Base-by-base conservation (phyloP, 768 basidiomycete species). In the Chiua virens region DNA sequence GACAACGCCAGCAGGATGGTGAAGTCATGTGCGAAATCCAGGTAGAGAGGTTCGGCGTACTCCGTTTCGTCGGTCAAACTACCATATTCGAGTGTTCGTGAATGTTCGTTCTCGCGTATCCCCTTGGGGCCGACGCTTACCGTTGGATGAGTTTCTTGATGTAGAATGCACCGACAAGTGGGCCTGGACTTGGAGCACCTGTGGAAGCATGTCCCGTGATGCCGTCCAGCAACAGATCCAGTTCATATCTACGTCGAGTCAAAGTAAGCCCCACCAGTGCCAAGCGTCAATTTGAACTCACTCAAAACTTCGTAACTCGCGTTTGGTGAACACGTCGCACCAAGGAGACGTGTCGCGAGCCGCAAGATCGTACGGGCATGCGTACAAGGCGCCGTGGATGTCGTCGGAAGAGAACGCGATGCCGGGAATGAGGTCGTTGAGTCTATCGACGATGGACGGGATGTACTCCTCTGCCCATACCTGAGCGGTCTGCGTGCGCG, bases 21-120 rank as follows among this genome's bases (percentile, higher is more conserved):
- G 13, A 62, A 61, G 45, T 76, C 72, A 45, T 76, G 75, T 3
- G 67, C 74, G 49, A 77, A 75, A 50, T 76, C 75, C 15, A 77
- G 66, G 60, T 71, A 69, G 25, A 74, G 59, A 34, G 58, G 46
- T 39, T 65, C 47, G 14, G 66, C 66, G 42, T 66, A 50, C 18
- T 58, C 66, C 3, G 67, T 69, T 14, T 58, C 43, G 55, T 71
- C 67, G 25, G 68, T 64, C 43, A 74, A 63, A 18, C 73, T 74
- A 30, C 32, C 30, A 11, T 25, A 25, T 25, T 4, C 25, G 25
- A 25, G 25, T 8, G 25, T 25, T 8, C 3, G 20, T 40, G n/a
- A 35, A 11, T 17, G 1, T 39, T 4, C n/a, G 27, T 43, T 3
- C 32, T n/a, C 25, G 5, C 11, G 18, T 11, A 32, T 18, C n/a